Evolutionary conservation across 2,329 filamentous ascomycete genomes (phyloP).

Genomic region (Colletotrichum sp.): DNA sequence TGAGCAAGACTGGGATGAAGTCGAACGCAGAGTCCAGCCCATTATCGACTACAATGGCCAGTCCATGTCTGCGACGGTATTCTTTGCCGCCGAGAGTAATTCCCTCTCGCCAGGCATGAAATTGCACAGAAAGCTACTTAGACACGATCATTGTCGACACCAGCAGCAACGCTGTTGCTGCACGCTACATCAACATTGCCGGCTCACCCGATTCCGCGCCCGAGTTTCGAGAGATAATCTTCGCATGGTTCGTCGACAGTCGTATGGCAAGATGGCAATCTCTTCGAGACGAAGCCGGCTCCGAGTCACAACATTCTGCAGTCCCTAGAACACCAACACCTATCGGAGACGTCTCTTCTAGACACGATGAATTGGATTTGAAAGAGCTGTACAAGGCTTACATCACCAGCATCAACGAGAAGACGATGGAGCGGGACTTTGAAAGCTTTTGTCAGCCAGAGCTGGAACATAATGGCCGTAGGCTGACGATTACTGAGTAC

Average conservation of each 20-base stretch:
- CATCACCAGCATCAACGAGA: constrained; percentile 35
- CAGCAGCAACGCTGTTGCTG: not conserved
- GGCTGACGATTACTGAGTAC: constrained; percentile 29
- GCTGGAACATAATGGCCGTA: constrained; percentile 32
- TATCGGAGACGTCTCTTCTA: not conserved
- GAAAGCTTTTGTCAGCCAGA: constrained; percentile 28
- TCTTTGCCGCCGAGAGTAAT: not conserved
- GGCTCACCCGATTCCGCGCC: not conserved
- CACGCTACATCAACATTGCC: not conserved
- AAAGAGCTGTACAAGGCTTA: constrained; percentile 30
- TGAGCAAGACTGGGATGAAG: not conserved
- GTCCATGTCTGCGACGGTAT: not conserved
- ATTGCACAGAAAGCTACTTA: not conserved
- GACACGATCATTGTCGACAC: not conserved
- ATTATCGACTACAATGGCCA: not conserved
- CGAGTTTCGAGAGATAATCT: not conserved
- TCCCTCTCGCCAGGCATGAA: not conserved
- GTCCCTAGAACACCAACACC: not conserved
- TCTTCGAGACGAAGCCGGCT: not conserved
- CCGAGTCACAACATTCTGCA: not conserved
- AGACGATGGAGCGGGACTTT: constrained; percentile 29
- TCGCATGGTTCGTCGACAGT: not conserved
- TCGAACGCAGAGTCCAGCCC: not conserved
- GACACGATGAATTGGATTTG: not conserved
- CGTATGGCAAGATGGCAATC: not conserved